phyloP scores from a whole-genome alignment of 2,329 filamentous ascomycete species.

The Pestalotiopsis sp. region DNA sequence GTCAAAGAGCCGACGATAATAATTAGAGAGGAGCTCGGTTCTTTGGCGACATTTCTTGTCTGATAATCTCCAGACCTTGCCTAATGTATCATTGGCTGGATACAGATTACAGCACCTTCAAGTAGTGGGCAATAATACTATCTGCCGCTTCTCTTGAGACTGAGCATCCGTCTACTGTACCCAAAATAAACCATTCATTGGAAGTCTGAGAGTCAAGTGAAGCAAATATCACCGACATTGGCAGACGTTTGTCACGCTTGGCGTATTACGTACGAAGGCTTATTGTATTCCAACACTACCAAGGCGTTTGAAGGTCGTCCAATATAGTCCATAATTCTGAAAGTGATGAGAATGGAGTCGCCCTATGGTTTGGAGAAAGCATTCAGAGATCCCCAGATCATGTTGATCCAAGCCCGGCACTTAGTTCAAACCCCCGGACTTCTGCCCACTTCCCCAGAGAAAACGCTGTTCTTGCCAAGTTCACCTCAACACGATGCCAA shows the following conservation, averaged over 20 bases:
- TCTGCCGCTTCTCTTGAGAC: no score
- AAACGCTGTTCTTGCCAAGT: not conserved
- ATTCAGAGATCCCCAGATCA: not conserved
- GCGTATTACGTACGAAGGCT: not conserved
- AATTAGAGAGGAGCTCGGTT: not conserved
- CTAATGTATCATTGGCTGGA: no score
- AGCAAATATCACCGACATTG: not conserved
- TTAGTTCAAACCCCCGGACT: not conserved
- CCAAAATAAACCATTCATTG: no score
- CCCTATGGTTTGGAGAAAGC: not conserved
- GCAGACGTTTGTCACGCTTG: not conserved
- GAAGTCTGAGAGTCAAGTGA: not conserved
- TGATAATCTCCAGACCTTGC: no score
- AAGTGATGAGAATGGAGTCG: not conserved
- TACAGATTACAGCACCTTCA: no score
- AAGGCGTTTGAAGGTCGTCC: not conserved
- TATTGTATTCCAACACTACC: not conserved
- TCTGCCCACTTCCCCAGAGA: slow-evolving; percentile 9
- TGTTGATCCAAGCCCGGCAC: not conserved
- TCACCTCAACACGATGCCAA: slow-evolving; percentile 6
- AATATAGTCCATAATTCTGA: not conserved
- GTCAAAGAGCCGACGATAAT: not conserved
- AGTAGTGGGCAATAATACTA: no score
- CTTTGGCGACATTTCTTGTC: no score
- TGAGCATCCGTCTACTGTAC: no score